Evolutionary conservation across 139 green algal genomes (phyloP).

Genomic region (Chlamydomonas sp.): DNA sequence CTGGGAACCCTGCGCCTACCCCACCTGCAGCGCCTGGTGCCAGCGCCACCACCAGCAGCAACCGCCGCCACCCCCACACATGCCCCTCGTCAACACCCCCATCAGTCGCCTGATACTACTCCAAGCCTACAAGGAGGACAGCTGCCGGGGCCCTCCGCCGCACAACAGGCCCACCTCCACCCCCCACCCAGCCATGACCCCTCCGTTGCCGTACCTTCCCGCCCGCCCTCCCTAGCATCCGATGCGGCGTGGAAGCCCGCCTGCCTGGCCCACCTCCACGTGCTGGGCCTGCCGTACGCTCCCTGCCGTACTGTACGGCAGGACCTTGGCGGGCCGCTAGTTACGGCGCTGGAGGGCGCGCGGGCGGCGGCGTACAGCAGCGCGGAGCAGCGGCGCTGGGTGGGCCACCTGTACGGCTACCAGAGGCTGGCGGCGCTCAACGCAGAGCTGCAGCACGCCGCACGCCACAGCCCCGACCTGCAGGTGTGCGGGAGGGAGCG

Average conservation of each 20-base stretch:
- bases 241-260: not conserved
- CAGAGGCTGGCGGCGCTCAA: not conserved
- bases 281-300: conserved; percentile 23
- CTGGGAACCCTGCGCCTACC: no score
- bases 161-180: no score
- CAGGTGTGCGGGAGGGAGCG: not conserved
- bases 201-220: no score
- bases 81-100: no score
- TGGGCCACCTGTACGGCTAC: not conserved
- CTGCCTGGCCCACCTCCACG: conserved; percentile 3
- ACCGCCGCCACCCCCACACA: no score
- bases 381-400: not conserved
- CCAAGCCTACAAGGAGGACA: no score
- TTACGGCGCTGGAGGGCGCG: not conserved
- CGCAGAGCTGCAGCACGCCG: not conserved
- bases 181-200: no score
- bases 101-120: no score
- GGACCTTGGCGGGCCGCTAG: not conserved
- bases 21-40: no score
- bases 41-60: no score
- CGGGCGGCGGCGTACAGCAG: not conserved
- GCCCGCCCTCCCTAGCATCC: not conserved
- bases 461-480: not conserved
- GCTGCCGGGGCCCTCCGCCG: no score
- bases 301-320: not conserved